Base-by-base conservation (phyloP, 768 basidiomycete genomes). In the Amanita subjunquillea region DNA sequence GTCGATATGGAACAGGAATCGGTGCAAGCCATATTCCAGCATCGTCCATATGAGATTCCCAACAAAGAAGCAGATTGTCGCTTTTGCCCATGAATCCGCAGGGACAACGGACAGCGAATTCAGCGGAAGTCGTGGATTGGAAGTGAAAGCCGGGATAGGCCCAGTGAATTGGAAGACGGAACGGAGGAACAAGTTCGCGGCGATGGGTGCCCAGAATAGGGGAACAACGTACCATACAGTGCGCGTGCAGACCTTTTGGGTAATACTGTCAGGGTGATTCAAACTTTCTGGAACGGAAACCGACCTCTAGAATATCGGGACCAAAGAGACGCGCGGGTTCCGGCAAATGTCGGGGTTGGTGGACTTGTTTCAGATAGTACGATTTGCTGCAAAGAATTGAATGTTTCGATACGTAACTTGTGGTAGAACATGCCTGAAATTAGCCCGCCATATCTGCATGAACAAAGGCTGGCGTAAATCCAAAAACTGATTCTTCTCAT, bases 1-100 rank as follows among this genome's bases (percentile, higher is more conserved):
- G 63, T 99, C 96, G 59, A 99, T 71, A 67, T 99, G 96, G 82
- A 99, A 99, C 47, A 99, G 70, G 80, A 97, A 97, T 39, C 96
- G 85, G 68, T 99, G 96, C 61, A 99, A 70, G 10, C 75, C 71
- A 65, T 98, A 99, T 68, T 98, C 96, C 65, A 96, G 69, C 54
- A 96, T 65, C 0, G 96, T 98, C 95, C 95, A 99, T 52, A 95
- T 74, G 47, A 96, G 30, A 65, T 91, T 93, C 4, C 96, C 96
- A 39, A 82, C 48, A 55, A 91, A 65, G 74, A 94, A 97, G 67
- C 83, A 95, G 0, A 69, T 57, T 17, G 77, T 50, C 0, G 83
- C 75, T 59, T 86, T 81, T 8, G 67, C 57, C 53, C 83, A 68
- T 2, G 82, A 76, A 3, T 69, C 65, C 7, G 66, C 48, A 9